Evolutionary conservation across 495 filamentous ascomycete genomes (phyloP).

Genomic region (Cudoniella acicularis): DNA sequence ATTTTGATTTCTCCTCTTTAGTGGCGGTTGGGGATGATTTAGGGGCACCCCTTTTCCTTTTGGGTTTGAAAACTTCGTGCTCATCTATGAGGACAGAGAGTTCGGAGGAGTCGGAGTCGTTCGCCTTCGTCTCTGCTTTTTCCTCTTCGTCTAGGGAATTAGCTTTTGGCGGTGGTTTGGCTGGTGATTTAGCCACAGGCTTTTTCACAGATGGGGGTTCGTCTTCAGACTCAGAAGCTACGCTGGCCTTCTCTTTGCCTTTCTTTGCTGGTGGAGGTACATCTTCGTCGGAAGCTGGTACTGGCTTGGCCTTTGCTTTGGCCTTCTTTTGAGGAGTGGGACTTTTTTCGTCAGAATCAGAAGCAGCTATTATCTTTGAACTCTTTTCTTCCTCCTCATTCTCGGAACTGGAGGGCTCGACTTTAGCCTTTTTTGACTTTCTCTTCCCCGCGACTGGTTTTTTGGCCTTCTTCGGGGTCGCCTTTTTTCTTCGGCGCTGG

Average conservation of each 20-base stretch:
- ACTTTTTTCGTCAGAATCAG: background rate
- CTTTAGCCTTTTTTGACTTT: conserved; percentile 27
- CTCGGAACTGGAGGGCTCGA: conserved; percentile 16
- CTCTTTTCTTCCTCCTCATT: conserved; percentile 26
- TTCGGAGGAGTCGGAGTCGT: conserved; percentile 75
- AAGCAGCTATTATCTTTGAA: background rate
- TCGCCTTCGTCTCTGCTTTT: conserved; percentile 30
- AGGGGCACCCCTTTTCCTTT: conserved; percentile 23
- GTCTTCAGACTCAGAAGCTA: background rate
- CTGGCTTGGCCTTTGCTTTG: background rate
- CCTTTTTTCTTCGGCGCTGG: background rate
- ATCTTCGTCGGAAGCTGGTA: background rate
- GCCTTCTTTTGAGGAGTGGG: background rate
- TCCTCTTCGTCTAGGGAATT: background rate
- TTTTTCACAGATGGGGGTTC: background rate
- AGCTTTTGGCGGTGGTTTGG: conserved; percentile 6
- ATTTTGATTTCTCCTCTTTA: conserved; percentile 23
- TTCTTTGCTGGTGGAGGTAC: background rate
- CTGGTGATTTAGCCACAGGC: conserved; percentile 16
- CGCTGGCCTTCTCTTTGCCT: background rate
- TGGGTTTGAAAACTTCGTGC: conserved; percentile 40
- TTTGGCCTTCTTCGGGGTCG: background rate
- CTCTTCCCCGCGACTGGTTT: conserved; percentile 19
- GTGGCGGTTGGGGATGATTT: conserved; percentile 29
- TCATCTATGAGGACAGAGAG: conserved; percentile 76